Evolutionary conservation across 148 eudicot genomes (phyloP), one percentile per base, ranked within the genome.

Genomic region (Camellia japonica): DNA sequence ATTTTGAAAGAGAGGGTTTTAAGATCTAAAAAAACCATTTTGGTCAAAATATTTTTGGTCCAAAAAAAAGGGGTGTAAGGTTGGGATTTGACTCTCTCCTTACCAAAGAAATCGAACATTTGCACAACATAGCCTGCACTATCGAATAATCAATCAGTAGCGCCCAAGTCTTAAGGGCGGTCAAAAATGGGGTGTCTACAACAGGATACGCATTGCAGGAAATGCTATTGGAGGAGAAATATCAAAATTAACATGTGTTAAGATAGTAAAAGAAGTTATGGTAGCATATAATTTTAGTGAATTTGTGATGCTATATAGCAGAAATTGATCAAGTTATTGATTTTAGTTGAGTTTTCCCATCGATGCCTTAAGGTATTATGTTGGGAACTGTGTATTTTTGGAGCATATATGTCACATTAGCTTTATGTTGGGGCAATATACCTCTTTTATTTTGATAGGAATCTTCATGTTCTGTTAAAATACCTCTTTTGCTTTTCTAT

Each of bases 311-410:
- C 51, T 30, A 13, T 13, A 54, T 13, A 16, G 18, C 30, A 6
- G 76, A 55, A 54, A n/a, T n/a, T n/a, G n/a, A n/a, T n/a, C n/a
- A n/a, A n/a, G n/a, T 73, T 77, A 64, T 20, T 77, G 38, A 62
- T 13, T 18, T 47, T 23, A 46, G 58, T 46, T 75, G 20, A 19
- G 61, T 14, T 64, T 7, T 49, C 68, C 3, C 38, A 44, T 43
- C 44, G 42, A 59, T 14, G 47, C 20, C 51, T 56, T 56, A 14
- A 41, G 64, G 18, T 20, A 56, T 74, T 51, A 74, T 74, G 77
- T 43, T 38, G 3, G 70, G 20, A 38, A 58, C n/a, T 55, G 64
- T 38, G 65, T 10, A 19, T 16, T 65, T 65, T 19, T 77, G 7
- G 12, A 51, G 46, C 71, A 56, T 38, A 41, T 52, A 58, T 62